phyloP scores from a whole-genome alignment of 768 basidiomycete genomes.

The Kwoniella bestiolae region DNA sequence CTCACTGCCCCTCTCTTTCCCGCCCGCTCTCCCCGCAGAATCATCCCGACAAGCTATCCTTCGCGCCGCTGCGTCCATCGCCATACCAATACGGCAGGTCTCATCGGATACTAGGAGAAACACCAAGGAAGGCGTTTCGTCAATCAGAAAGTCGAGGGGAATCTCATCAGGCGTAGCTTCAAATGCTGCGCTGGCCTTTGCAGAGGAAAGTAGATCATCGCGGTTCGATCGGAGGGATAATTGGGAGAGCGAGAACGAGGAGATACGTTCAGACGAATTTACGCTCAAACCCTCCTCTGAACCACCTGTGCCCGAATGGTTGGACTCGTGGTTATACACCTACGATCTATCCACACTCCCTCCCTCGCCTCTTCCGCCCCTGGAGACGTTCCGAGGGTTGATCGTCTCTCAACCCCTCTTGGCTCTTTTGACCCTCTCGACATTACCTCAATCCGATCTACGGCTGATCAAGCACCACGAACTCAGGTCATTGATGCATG shows the following conservation, averaged over 20 bases:
- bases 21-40: slow-evolving; percentile 24
- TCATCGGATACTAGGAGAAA: slow-evolving; percentile 1
- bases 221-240: background rate
- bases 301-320: background rate
- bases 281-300: background rate
- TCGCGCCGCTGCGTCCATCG: slow-evolving; percentile 6
- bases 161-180: slow-evolving; percentile 15
- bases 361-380: slow-evolving; percentile 19
- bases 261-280: slow-evolving; percentile 7
- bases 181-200: slow-evolving; percentile 11
- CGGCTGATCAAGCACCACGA: slow-evolving; percentile 12
- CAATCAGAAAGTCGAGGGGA: background rate
- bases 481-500: slow-evolving; percentile 8
- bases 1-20: background rate
- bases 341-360: slow-evolving; percentile 22
- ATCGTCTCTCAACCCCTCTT: slow-evolving; percentile 24
- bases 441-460: slow-evolving; percentile 14
- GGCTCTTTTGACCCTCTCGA: slow-evolving; percentile 11
- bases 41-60: slow-evolving; percentile 31
- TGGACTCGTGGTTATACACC: slow-evolving; percentile 23
- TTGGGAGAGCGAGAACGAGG: background rate
- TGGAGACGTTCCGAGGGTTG: slow-evolving; percentile 31
- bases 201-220: slow-evolving; percentile 5
- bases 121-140: background rate
- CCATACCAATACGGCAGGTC: background rate